A percentile compares a stretch with the other conserved stretches of the same genome.
These are phyloP conservation scores for Climacium dendroides DNA, from an alignment of 225 moss, liverwort and hornwort species.

Conservation along the genomic window DNA sequence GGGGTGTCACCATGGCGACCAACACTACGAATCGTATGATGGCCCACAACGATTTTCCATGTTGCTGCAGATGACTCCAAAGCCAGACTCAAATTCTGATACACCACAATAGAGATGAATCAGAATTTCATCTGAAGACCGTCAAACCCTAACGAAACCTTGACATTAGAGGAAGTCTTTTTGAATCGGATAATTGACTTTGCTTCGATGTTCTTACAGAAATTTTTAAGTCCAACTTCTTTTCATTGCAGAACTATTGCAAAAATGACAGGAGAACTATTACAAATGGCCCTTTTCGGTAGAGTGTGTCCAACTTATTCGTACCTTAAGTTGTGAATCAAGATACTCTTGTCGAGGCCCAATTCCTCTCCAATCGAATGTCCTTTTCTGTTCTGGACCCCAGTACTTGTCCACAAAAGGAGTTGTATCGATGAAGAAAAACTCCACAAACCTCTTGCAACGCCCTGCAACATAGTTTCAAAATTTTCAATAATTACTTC, in stretches of 20 bases:
- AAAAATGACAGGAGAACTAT: not conserved
- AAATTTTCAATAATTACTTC: not conserved
- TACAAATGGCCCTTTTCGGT: not conserved
- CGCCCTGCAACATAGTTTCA: conserved; percentile 1
- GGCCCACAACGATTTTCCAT: conserved; percentile 77
- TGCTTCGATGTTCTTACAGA: not conserved
- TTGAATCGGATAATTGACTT: not conserved
- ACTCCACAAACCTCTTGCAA: conserved; percentile 34
- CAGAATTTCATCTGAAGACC: not conserved
- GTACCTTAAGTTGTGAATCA: conserved; percentile 38
- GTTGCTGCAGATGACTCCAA: conserved; percentile 45
- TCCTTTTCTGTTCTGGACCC: conserved; percentile 7
- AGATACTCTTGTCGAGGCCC: conserved; percentile 44
- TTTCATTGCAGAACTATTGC: not conserved
- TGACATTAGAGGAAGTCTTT: too few relatives aligned
- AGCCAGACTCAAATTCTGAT: conserved; percentile 27
- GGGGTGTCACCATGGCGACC: conserved; percentile 52
- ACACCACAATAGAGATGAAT: not conserved
- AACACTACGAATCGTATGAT: conserved; percentile 60
- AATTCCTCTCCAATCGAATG: conserved; percentile 55
- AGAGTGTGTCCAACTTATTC: not conserved
- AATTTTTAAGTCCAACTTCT: not conserved
- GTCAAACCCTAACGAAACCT: not conserved
- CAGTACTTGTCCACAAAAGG: conserved; percentile 67
- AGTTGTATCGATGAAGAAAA: conserved; percentile 70